A percentile compares a stretch with the other conserved stretches of the same genome.
Conservation (phyloP, 257 asterid species). For the Cruciata laevipes region DNA sequence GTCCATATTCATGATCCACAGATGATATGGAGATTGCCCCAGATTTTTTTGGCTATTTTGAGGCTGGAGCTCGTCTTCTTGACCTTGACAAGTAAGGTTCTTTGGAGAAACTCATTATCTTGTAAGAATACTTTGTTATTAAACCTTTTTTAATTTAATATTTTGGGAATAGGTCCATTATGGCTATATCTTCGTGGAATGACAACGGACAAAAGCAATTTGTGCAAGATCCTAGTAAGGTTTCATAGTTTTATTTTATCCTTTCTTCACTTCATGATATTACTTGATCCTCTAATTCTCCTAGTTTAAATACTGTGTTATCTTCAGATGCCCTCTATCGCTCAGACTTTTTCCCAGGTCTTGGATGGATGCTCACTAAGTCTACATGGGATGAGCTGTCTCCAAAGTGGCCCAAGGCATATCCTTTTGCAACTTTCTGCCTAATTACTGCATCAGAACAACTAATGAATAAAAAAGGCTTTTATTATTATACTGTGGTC, state of each 20-base stretch:
- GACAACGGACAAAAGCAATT: constrained; percentile 96
- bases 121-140: background rate
- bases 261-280: background rate
- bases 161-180: constrained; percentile 55
- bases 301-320: constrained; percentile 8
- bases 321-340: constrained; percentile 90
- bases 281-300: background rate
- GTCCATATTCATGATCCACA: constrained; percentile 29
- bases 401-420: constrained; percentile 99
- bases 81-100: constrained; percentile 81
- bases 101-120: constrained; percentile 6
- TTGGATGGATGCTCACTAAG: constrained; percentile 96
- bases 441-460: background rate
- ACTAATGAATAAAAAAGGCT: background rate
- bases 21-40: constrained; percentile 99
- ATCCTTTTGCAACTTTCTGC: constrained; percentile 47
- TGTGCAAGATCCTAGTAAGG: constrained; percentile 94
- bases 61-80: constrained; percentile 92
- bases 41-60: constrained; percentile 91
- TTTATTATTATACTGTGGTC: constrained; percentile 2
- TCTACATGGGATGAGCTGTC: constrained; percentile 95
- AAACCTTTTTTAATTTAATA: background rate
- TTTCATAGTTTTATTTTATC: constrained; percentile 6
- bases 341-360: constrained; percentile 98
- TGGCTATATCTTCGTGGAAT: constrained; percentile 99